Base-by-base conservation (phyloP, 345 rosid species). In the Litchi chinensis region DNA sequence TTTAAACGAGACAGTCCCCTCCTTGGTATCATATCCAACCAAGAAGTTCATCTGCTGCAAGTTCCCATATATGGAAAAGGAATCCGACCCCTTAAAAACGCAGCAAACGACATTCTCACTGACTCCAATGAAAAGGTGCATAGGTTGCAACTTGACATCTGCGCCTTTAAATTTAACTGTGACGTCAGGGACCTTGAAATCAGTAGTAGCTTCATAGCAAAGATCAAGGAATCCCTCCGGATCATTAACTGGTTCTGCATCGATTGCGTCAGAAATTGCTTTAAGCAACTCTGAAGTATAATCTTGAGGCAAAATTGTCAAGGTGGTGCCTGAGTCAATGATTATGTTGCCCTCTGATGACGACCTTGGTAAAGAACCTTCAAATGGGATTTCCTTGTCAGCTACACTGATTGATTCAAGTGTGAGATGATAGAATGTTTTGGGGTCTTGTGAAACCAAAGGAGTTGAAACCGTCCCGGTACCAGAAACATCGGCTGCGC, bases 261-360 rank as follows among this genome's bases (percentile, higher is more conserved):
- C 39, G 43, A 87, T 85, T 5, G 18, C 62, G 1, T 48, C 66
- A 4, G 67, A 67, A 2, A 86, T 80, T 6, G 85, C 85, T 1
- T 84, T 8, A 1, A 62, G 71, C 76, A 90, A 9, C 22, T 76
- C 28, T 6, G 71, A 18, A 67, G 67, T 83, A 57, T 84, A 85
- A 5, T 77, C 82, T 0, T 43, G 13, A 0, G 90, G 91, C 0
- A 87, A 64, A 0, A 89, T 10, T 0, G 93, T 92, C 43, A 85
- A 65, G 4, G 97, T 88, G 9, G 90, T 89, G 10, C 98, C 93
- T 0, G 93, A 92, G 75, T 93, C 97, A 28, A 90, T 85, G 44
- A 92, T 87, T 26, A 88, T 88, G 85, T 90, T 89, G 10, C 92
- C 93, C 1, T 72, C 65, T 10, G 32, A 18, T 12, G 39, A 6